Evolutionary conservation across 2,329 filamentous ascomycete species (phyloP), one percentile per base, ranked within the genome.

Genomic region (Monilinia vaccinii-corymbosi): DNA sequence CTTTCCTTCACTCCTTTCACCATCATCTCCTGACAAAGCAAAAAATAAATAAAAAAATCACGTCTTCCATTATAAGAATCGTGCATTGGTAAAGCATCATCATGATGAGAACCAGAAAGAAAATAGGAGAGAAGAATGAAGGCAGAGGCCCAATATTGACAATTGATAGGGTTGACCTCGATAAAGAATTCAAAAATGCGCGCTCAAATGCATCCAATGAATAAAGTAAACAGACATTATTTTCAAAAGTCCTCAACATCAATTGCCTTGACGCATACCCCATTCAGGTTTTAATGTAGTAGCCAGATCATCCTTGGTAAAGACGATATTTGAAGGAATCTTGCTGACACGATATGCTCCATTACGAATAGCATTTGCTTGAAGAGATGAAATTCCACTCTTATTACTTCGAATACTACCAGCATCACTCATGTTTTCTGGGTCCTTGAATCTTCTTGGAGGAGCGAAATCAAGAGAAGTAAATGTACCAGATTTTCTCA

Each of bases 381-480:
- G 79, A 60, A 77, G 72, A 16, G 78, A 75, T 8, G 84, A 87
- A 63, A 88, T 79, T 50, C 82, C 85, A 18, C 81, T 85, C 58
- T 81, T 77, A 70, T 84, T 84, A 73, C 83, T 87, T 67, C 77
- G 76, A 66, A 88, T 85, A 69, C 84, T 87, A 60, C 85, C 85
- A 0, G 84, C 78, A 62, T 88, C 85, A 67, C 84, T 88, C 77
- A 79, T 80, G 44, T 68, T 76, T 62, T 85, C 71, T 32, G 73
- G 71, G 62, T 87, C 82, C 73, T 81, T 84, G 74, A 93, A 88
- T 71, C 85, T 86, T 68, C 85, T 84, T 36, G 88, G 88, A 32
- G 89, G 87, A 3, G 88, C 88, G 72, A 94, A 94, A 75, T 94
- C 89, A 32, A 94, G 81, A 1, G 76, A 83, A 4, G 88, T 93